Evolutionary conservation across 176 grass and related monocot genomes (phyloP).

Genomic region (Aegilops sharonensis): DNA sequence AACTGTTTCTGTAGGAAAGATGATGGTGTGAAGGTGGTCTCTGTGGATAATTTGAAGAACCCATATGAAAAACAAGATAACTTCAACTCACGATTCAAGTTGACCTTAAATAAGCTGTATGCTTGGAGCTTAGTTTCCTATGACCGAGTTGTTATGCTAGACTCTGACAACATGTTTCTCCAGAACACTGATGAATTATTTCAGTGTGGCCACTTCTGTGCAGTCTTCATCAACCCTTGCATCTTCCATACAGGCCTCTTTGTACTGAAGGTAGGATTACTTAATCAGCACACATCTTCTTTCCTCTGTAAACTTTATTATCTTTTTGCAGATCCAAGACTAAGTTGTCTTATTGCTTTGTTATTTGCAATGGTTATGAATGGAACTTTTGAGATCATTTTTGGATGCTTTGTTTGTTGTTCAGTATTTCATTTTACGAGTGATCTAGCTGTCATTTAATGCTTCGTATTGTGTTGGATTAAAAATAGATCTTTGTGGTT

Average conservation of each 20-base stretch:
- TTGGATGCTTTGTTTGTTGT: not conserved
- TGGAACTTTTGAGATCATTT: not conserved
- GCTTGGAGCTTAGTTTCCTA: slow-evolving; percentile 78
- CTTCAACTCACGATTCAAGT: slow-evolving; percentile 88
- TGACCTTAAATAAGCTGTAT: slow-evolving; percentile 94
- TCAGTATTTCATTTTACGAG: not conserved
- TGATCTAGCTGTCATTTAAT: slow-evolving; percentile 11
- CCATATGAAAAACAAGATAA: slow-evolving; percentile 92
- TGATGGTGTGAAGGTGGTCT: slow-evolving; percentile 88
- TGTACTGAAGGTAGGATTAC: slow-evolving; percentile 69
- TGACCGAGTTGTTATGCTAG: slow-evolving; percentile 91
- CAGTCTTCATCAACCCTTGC: slow-evolving; percentile 94
- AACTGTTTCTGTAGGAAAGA: slow-evolving; percentile 74
- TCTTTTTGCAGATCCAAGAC: not conserved
- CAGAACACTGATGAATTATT: slow-evolving; percentile 93
- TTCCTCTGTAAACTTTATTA: not conserved
- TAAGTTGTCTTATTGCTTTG: not conserved
- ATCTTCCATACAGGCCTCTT: slow-evolving; percentile 98
- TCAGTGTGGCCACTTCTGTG: slow-evolving; percentile 88
- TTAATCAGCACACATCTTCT: not conserved
- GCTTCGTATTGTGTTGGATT: not conserved
- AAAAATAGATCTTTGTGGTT: not conserved
- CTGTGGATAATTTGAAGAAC: slow-evolving; percentile 88
- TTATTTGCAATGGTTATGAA: slow-evolving; percentile 19
- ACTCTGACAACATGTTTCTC: slow-evolving; percentile 96